Evolutionary conservation across 2,329 filamentous ascomycete genomes (phyloP).

Genomic region (Penicillium sp.): DNA sequence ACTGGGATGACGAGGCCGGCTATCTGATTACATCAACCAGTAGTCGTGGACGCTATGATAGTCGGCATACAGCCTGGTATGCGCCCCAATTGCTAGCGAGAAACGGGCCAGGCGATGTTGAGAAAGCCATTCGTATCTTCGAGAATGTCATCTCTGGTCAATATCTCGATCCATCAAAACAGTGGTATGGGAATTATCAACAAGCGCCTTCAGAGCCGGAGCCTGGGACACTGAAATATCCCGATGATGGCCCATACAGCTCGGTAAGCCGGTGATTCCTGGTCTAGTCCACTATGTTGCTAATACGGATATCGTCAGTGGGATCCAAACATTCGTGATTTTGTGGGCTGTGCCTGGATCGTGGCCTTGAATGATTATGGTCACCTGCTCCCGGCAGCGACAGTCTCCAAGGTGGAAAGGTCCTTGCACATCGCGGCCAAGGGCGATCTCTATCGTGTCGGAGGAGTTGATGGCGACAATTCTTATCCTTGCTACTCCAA

Average conservation of each 20-base stretch:
- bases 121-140: slow-evolving; percentile 14
- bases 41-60: slow-evolving; percentile 13
- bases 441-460: slow-evolving; percentile 55
- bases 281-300: not conserved
- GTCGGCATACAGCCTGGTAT: slow-evolving; percentile 16
- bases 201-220: slow-evolving; percentile 12
- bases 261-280: slow-evolving; percentile 2
- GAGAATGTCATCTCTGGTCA: slow-evolving; percentile 16
- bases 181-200: slow-evolving; percentile 19
- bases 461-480: slow-evolving; percentile 53
- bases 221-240: slow-evolving; percentile 12
- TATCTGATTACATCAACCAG: slow-evolving; percentile 12
- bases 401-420: slow-evolving; percentile 42
- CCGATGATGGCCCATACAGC: slow-evolving; percentile 9
- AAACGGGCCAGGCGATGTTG: slow-evolving; percentile 13
- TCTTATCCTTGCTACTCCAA: slow-evolving; percentile 56
- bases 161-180: slow-evolving; percentile 11
- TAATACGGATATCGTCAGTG: slow-evolving; percentile 5
- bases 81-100: slow-evolving; percentile 14
- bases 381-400: slow-evolving; percentile 37
- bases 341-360: slow-evolving; percentile 16
- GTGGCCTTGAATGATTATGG: slow-evolving; percentile 16
- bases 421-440: slow-evolving; percentile 49
- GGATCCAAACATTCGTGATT: slow-evolving; percentile 18
- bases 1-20: slow-evolving; percentile 13